phyloP scores from a whole-genome alignment of 2,329 filamentous ascomycete genomes.

The Diplodia corticola region DNA sequence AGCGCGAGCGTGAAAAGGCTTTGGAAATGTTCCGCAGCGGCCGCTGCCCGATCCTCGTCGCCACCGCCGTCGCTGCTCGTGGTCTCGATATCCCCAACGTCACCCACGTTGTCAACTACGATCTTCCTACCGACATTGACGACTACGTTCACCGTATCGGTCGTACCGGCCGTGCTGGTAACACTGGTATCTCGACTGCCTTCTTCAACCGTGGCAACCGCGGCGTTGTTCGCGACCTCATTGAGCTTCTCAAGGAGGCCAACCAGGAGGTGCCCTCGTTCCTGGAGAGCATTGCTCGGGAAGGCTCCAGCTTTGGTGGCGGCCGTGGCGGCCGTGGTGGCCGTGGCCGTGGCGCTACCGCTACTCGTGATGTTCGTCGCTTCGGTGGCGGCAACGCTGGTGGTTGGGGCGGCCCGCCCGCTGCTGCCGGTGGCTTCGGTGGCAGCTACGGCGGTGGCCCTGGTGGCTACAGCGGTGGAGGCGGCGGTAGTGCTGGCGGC shows the following conservation, averaged over 20 bases:
- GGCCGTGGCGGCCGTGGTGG: slow-evolving; percentile 62
- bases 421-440: slow-evolving; percentile 43
- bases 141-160: slow-evolving; percentile 99
- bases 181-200: slow-evolving; percentile 95
- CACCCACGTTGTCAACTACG: slow-evolving; percentile 97
- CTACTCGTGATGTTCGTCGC: slow-evolving; percentile 84
- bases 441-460: slow-evolving; percentile 45
- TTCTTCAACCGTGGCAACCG: slow-evolving; percentile 99
- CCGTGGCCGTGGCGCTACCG: slow-evolving; percentile 66
- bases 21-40: slow-evolving; percentile 96
- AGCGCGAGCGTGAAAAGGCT: slow-evolving; percentile 97
- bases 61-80: slow-evolving; percentile 90
- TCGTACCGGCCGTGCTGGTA: slow-evolving; percentile 99
- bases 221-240: slow-evolving; percentile 91
- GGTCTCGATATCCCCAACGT: slow-evolving; percentile 90
- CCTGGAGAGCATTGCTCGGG: slow-evolving; percentile 95
- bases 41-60: slow-evolving; percentile 93
- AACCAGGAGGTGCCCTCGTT: slow-evolving; percentile 95
- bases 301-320: slow-evolving; percentile 79
- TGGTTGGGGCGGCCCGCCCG: slow-evolving; percentile 47
- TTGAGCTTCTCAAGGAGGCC: slow-evolving; percentile 98
- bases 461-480: slow-evolving; percentile 42
- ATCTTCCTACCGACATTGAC: slow-evolving; percentile 97
- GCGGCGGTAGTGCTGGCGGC: slow-evolving; percentile 40
- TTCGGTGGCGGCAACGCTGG: slow-evolving; percentile 59